Base-by-base conservation (phyloP, 352 stramenopile species). In the Phytophthora europaea region DNA sequence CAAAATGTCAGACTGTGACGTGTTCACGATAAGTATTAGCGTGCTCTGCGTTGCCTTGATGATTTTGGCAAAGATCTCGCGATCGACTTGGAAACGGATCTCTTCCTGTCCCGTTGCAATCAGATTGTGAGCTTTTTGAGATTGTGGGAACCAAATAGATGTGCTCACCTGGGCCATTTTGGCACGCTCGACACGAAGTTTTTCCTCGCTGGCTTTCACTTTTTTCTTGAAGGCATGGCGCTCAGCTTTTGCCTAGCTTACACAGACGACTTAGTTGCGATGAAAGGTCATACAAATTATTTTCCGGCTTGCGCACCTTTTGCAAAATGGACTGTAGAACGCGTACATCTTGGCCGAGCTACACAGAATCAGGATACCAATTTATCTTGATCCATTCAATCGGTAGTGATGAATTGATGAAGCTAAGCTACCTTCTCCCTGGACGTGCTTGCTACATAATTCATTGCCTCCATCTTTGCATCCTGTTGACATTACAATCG, bases 61-160 rank as follows among this genome's bases (percentile, higher is more conserved):
- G 57, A 94, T 94, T 67, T 92, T 94, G 56, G 89, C 88, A 53
- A 95, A 95, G 58, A 95, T 94, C 69, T 94, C 89, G 28, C 88
- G 86, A 56, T 95, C 89, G 6, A 94, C 84, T 74, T 94, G 87
- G 67, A 92, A 94, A 0, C 87, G 85, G 54, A 94, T 78, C 54
- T 93, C 84, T 54, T 95, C 89, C 77, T 93, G 60, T 12, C 52
- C 33, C 16, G 13, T 6, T 43, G 34, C 7, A 23, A 20, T 59
- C 54, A 63, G 34, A 47, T 22, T 31, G n/a, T 8, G n/a, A 13
- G 18, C 10, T 22, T 33, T 22, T 6, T 16, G 23, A n/a, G 0
- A 6, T 45, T n/a, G 38, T 45, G 38, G 15, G 7, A 40, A 40
- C 12, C 34, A 13, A 40, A 40, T 8, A 45, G 8, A 8, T 53